A percentile compares a stretch with the other conserved stretches of the same genome.
Evolutionary conservation across 1,139 yeast genomes (phyloP).

Genomic region (Zygoascus hellenicus): DNA sequence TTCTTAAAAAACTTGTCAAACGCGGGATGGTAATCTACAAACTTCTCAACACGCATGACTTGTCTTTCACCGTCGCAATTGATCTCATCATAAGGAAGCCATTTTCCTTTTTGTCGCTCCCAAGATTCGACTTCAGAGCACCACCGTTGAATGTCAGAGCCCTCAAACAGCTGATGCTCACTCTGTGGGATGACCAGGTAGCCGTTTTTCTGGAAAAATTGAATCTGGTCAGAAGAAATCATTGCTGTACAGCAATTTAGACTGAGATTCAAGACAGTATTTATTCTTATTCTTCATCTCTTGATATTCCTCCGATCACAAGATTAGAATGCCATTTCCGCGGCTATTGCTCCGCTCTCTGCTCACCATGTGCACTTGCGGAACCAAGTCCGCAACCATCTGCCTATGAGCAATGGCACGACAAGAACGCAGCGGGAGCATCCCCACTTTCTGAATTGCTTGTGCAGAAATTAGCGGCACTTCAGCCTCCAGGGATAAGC

Average conservation of each 20-base stretch:
- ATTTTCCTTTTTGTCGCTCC: conserved; percentile 15
- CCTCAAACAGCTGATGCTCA: conserved; percentile 14
- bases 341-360: too few species aligned
- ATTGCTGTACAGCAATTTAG: neutral
- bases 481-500: too few species aligned
- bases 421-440: too few species aligned
- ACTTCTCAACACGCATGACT: conserved; percentile 15
- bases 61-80: conserved; percentile 17
- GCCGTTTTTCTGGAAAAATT: conserved; percentile 14
- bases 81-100: conserved; percentile 19
- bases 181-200: conserved; percentile 13
- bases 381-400: too few species aligned
- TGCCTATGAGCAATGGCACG: too few species aligned
- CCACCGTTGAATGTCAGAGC: conserved; percentile 15
- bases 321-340: too few species aligned
- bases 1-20: conserved; percentile 13
- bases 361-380: too few species aligned
- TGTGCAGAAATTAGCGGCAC: too few species aligned
- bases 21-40: conserved; percentile 14
- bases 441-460: too few species aligned
- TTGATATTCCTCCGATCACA: too few species aligned
- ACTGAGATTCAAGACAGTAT: too few species aligned
- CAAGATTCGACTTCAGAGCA: conserved; percentile 16
- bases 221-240: conserved; percentile 14
- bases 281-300: too few species aligned